Conservation (phyloP, 192 early-diverging fungal species). For the Obelidium mucronatum region DNA sequence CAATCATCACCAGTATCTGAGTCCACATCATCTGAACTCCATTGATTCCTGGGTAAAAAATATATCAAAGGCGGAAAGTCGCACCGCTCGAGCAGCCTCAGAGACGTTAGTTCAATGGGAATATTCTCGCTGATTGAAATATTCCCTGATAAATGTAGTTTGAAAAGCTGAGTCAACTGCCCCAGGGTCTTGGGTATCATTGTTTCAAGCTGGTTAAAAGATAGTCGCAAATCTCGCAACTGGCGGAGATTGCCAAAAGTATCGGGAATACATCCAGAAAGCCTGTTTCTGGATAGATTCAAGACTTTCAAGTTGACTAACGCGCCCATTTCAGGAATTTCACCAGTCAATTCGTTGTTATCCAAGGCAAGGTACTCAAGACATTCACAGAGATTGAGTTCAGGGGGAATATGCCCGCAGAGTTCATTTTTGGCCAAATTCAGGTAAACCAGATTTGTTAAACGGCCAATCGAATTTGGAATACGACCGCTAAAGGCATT, state of each 20-base stretch:
- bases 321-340: neutral
- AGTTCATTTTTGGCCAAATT: neutral
- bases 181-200: neutral
- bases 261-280: neutral
- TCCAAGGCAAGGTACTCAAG: neutral
- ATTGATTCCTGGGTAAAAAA: neutral
- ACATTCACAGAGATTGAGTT: neutral
- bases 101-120: neutral
- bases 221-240: neutral
- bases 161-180: neutral
- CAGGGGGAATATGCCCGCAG: neutral
- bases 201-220: neutral
- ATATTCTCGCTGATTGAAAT: neutral
- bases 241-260: neutral
- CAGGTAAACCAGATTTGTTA: conserved; percentile 1
- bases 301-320: neutral
- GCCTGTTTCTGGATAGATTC: neutral
- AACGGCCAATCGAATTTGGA: neutral
- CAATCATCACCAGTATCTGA: neutral
- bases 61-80: neutral
- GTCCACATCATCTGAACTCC: neutral
- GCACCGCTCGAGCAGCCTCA: neutral
- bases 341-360: neutral
- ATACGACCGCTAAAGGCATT: neutral
- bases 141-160: neutral